Percentiles rank a stretch among this genome's conserved stretches.
phyloP scores from a whole-genome alignment of 2,329 filamentous ascomycete species.

The Curvularia lunata region DNA sequence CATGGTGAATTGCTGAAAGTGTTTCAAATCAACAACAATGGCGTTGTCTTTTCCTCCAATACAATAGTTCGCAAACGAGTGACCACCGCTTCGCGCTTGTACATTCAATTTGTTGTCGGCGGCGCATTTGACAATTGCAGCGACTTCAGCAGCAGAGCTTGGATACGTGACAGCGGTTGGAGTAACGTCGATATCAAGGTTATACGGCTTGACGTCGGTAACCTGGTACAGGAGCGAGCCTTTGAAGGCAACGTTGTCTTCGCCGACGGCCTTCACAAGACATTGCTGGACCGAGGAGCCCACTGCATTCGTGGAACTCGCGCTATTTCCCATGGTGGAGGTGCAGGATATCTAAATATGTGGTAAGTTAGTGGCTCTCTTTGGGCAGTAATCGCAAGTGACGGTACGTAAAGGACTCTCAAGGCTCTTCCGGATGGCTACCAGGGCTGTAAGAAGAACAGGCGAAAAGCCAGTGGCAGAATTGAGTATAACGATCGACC shows the following conservation, averaged over 20 bases:
- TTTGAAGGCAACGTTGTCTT: conserved; percentile 32
- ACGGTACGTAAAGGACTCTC: not conserved
- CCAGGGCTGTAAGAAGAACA: not conserved
- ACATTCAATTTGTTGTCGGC: conserved; percentile 59
- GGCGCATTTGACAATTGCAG: conserved; percentile 65
- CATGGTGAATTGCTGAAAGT: conserved; percentile 56
- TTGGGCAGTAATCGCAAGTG: not conserved
- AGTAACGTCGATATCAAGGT: conserved; percentile 44
- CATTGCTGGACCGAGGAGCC: conserved; percentile 40
- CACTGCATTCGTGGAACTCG: not conserved
- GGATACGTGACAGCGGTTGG: conserved; percentile 66
- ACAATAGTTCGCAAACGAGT: conserved; percentile 64
- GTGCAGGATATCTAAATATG: not conserved
- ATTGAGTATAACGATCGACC: not conserved
- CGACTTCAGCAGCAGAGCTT: conserved; percentile 58
- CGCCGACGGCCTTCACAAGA: conserved; percentile 37
- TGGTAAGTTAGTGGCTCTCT: not conserved
- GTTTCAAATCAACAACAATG: conserved; percentile 58
- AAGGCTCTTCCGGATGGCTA: not conserved
- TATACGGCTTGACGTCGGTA: conserved; percentile 47
- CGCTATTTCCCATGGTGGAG: conserved; percentile 39
- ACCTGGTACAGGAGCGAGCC: conserved; percentile 38
- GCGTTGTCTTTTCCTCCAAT: conserved; percentile 56
- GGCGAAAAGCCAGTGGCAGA: not conserved
- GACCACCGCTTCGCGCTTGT: conserved; percentile 68